A percentile compares a stretch with the other conserved stretches of the same genome.
These are phyloP conservation scores for Candida anutae DNA, from an alignment of 1,139 yeast species.

Conservation along the genomic window DNA sequence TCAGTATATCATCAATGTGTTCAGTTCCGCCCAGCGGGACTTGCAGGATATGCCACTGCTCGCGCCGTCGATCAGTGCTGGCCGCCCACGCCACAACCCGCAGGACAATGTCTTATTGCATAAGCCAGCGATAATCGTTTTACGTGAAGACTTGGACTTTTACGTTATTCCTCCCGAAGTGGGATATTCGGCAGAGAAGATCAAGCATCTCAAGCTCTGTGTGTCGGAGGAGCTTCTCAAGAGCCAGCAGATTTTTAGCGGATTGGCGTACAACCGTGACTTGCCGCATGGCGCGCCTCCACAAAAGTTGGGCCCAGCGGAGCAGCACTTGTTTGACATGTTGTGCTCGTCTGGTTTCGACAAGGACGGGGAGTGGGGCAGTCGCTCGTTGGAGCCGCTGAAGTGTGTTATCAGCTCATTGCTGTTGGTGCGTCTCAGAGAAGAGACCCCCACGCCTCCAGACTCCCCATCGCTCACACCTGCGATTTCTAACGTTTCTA, in stretches of 20 bases:
- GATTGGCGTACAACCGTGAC: constrained; percentile 42
- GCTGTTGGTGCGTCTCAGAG: constrained; percentile 61
- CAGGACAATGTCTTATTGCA: constrained; percentile 53
- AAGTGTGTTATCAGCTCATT: constrained; percentile 82
- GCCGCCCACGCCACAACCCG: constrained; percentile 2
- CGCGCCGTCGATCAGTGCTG: constrained; percentile 15
- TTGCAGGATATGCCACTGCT: constrained; percentile 20
- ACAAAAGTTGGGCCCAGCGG: constrained; percentile 77
- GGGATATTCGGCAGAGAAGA: constrained; percentile 42
- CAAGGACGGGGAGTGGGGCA: constrained; percentile 74
- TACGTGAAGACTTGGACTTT: constrained; percentile 90
- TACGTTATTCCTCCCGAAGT: constrained; percentile 75
- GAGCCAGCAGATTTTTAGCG: constrained; percentile 64
- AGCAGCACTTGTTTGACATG: constrained; percentile 92
- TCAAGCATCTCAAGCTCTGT: constrained; percentile 58
- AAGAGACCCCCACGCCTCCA: constrained; percentile 22
- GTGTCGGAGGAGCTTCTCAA: constrained; percentile 50
- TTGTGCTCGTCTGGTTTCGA: constrained; percentile 83
- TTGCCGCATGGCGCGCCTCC: constrained; percentile 17
- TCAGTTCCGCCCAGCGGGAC: constrained; percentile 41
- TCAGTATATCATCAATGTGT: constrained; percentile 67
- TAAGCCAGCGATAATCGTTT: constrained; percentile 86
- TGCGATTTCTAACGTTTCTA: constrained; percentile 34
- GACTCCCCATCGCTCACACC: constrained; percentile 34
- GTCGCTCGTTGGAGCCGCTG: constrained; percentile 74